Conservation (phyloP, 2,329 filamentous ascomycete species). For the Aureobasidium pullulans region DNA sequence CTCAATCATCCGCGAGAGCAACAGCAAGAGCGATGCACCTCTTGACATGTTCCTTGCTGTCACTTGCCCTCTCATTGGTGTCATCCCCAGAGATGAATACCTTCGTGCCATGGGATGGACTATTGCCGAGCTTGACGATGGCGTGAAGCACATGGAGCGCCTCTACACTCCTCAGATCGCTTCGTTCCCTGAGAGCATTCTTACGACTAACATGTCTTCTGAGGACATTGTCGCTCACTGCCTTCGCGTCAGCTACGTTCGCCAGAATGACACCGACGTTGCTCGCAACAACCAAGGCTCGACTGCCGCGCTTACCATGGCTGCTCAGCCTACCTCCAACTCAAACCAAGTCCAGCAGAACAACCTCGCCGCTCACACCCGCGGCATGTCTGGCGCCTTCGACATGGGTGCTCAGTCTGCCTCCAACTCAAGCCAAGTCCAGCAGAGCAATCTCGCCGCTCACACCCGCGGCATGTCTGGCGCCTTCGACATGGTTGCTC, state of each 20-base stretch:
- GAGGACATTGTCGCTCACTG: slow-evolving; percentile 28
- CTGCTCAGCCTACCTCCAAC: slow-evolving; percentile 4
- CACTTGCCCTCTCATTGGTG: slow-evolving; percentile 40
- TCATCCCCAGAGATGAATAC: slow-evolving; percentile 41
- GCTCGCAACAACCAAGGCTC: slow-evolving; percentile 14
- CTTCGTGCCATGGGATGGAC: slow-evolving; percentile 42
- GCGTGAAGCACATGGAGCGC: slow-evolving; percentile 22
- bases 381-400: too few species aligned
- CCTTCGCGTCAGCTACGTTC: slow-evolving; percentile 23
- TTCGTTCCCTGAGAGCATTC: slow-evolving; percentile 18
- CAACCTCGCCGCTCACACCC: background rate
- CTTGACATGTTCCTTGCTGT: slow-evolving; percentile 42
- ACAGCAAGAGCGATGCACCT: slow-evolving; percentile 40
- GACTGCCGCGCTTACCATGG: slow-evolving; percentile 20
- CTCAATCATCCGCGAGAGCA: slow-evolving; percentile 45
- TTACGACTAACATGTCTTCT: slow-evolving; percentile 26
- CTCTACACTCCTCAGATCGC: slow-evolving; percentile 17
- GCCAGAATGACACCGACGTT: slow-evolving; percentile 15
- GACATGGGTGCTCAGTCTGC: background rate
- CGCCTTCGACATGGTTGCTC: background rate
- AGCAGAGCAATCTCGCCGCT: background rate
- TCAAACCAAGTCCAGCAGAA: background rate
- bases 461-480: background rate
- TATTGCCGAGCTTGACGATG: slow-evolving; percentile 22
- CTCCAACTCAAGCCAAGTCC: background rate